Conservation (phyloP, 208 protist genomes). For the Sergeia podlipaevii region DNA sequence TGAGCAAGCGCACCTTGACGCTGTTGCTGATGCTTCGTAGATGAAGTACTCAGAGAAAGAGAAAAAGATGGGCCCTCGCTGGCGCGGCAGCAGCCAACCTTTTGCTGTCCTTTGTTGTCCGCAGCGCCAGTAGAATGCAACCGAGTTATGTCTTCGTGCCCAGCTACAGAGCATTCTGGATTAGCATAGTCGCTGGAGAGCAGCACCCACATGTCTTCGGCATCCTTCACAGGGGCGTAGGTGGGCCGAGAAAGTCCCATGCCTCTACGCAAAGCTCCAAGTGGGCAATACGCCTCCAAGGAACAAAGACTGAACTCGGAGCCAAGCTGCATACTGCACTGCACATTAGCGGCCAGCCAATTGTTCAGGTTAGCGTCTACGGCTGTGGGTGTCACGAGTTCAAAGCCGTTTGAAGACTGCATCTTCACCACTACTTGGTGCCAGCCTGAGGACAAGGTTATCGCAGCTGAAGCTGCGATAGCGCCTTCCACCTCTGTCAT, state of each 20-base stretch:
- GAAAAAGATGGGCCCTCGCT: neutral
- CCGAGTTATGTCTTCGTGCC: too few species aligned
- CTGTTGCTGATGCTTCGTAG: too few species aligned
- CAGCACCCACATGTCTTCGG: neutral
- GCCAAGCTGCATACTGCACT: neutral
- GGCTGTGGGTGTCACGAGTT: neutral
- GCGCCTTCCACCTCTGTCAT: neutral
- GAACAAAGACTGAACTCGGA: neutral
- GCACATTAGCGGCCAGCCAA: neutral
- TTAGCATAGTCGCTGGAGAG: neutral
- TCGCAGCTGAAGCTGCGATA: neutral
- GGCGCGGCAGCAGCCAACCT: neutral
- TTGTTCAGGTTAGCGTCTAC: neutral
- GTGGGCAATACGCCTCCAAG: conserved; percentile 3
- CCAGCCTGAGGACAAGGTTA: neutral
- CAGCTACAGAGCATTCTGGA: too few species aligned
- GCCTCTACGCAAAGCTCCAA: neutral
- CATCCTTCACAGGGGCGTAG: neutral
- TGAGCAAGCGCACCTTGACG: too few species aligned
- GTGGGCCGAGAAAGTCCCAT: neutral
- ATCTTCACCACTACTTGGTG: conserved; percentile 2
- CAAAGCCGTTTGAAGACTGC: neutral
- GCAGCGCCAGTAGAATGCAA: neutral
- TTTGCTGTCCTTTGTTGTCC: neutral
- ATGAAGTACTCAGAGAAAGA: too few species aligned